phyloP scores from a whole-genome alignment of 2,329 filamentous ascomycete genomes.

The Penicillium capsulatum region DNA sequence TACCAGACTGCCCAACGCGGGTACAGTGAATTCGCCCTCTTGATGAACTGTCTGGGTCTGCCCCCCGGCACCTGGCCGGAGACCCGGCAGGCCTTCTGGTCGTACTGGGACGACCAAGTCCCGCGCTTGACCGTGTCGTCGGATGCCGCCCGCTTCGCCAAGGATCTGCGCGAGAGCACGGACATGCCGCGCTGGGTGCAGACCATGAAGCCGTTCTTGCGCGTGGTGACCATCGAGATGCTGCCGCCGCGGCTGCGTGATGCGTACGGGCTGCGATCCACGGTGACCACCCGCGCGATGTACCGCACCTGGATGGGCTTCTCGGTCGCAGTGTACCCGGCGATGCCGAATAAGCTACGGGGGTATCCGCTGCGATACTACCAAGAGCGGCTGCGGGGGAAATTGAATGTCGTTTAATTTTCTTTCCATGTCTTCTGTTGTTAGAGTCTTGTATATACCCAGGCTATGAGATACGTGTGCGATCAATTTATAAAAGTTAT shows the following conservation, averaged over 20 bases:
- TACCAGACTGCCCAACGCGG: conserved; percentile 30
- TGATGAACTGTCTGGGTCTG: conserved; percentile 27
- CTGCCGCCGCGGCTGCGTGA: conserved; percentile 32
- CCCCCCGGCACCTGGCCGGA: conserved; percentile 30
- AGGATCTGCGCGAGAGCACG: conserved; percentile 24
- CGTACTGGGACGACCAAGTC: conserved; percentile 36
- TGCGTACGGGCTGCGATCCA: conserved; percentile 33
- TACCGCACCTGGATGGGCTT: conserved; percentile 33
- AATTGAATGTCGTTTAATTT: conserved; percentile 23
- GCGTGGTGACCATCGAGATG: conserved; percentile 33
- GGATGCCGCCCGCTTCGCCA: conserved; percentile 29
- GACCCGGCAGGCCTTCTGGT: conserved; percentile 32
- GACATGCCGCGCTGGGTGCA: conserved; percentile 30
- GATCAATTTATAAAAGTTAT: not conserved
- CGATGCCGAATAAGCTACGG: conserved; percentile 28
- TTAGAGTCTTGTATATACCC: not conserved
- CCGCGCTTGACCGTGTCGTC: conserved; percentile 26
- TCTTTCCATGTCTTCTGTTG: not conserved
- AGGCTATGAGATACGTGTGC: not conserved
- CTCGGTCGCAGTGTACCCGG: conserved; percentile 32
- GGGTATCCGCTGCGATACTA: conserved; percentile 32
- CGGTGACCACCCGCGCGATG: conserved; percentile 21
- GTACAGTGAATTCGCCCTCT: conserved; percentile 30
- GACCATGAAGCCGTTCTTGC: conserved; percentile 30
- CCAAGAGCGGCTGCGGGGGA: conserved; percentile 27